phyloP scores from a whole-genome alignment of 1,284 basidiomycete species.

The Cryptococcus floricola region DNA sequence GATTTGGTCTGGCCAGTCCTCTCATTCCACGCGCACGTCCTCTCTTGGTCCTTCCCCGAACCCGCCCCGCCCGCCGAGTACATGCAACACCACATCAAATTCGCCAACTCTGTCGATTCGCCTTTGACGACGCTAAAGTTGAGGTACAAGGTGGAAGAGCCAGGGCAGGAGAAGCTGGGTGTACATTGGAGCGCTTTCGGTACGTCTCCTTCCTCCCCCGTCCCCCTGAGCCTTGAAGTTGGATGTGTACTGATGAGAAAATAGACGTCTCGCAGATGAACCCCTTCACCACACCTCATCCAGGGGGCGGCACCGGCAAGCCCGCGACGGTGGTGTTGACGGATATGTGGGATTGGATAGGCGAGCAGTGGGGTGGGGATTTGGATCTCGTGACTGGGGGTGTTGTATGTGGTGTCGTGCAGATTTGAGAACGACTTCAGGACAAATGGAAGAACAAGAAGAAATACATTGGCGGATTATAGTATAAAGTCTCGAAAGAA shows the following conservation, averaged over 20 bases:
- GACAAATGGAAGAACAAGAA: background rate
- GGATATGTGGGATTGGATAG: constrained; percentile 42
- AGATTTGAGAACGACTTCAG: constrained; percentile 9
- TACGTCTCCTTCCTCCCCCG: constrained; percentile 14
- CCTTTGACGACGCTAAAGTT: constrained; percentile 38
- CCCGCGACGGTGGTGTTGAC: constrained; percentile 40
- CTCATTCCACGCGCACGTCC: constrained; percentile 86
- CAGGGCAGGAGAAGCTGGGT: constrained; percentile 20
- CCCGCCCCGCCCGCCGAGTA: constrained; percentile 66
- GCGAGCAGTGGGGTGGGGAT: constrained; percentile 31
- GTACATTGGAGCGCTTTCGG: constrained; percentile 45
- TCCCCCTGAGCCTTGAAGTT: background rate
- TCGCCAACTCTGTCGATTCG: constrained; percentile 35
- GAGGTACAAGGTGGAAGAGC: constrained; percentile 18
- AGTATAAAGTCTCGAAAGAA: too few relatives aligned
- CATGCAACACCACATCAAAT: constrained; percentile 86
- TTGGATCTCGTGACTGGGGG: constrained; percentile 44
- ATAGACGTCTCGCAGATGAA: constrained; percentile 47
- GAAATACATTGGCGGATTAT: too few relatives aligned
- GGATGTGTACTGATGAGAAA: background rate
- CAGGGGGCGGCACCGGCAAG: constrained; percentile 31
- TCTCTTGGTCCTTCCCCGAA: constrained; percentile 73
- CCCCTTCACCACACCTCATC: constrained; percentile 36
- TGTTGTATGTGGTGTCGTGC: constrained; percentile 38
- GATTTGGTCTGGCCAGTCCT: constrained; percentile 58